Percentiles rank a stretch among this genome's conserved stretches.
phyloP scores from a whole-genome alignment of 2,329 filamentous ascomycete genomes.

The Cryoendolithus antarcticus region DNA sequence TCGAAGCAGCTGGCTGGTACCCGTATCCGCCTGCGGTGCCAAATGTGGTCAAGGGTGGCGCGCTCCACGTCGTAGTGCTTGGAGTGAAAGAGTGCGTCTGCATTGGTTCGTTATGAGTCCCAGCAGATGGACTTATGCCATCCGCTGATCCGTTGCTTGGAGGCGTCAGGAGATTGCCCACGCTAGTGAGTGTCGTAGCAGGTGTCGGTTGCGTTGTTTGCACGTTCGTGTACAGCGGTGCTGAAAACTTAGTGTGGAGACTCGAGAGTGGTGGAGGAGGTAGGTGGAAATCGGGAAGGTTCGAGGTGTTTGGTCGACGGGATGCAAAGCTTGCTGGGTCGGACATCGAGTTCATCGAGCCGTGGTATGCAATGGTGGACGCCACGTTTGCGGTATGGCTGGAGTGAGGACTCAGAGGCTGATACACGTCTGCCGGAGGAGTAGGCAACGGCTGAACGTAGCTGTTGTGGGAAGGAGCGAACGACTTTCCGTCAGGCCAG shows the following conservation, averaged over 20 bases:
- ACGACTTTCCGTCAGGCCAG: slow-evolving; percentile 16
- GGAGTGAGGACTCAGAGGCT: slow-evolving; percentile 18
- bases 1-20: slow-evolving; percentile 35
- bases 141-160: slow-evolving; percentile 48
- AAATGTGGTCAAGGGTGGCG: slow-evolving; percentile 43
- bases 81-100: slow-evolving; percentile 42
- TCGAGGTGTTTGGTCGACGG: slow-evolving; percentile 56
- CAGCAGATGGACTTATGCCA: slow-evolving; percentile 48
- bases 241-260: slow-evolving; percentile 39
- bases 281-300: slow-evolving; percentile 57
- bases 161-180: slow-evolving; percentile 51
- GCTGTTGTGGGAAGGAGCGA: slow-evolving; percentile 10
- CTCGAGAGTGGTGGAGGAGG: slow-evolving; percentile 47
- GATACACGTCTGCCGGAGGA: slow-evolving; percentile 17
- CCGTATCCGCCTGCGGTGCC: slow-evolving; percentile 26
- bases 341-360: slow-evolving; percentile 50
- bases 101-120: slow-evolving; percentile 44
- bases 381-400: slow-evolving; percentile 45
- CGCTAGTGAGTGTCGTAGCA: slow-evolving; percentile 31
- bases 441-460: slow-evolving; percentile 18
- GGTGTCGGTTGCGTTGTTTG: slow-evolving; percentile 35
- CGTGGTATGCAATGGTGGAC: slow-evolving; percentile 47
- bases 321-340: slow-evolving; percentile 57
- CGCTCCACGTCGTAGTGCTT: slow-evolving; percentile 33
- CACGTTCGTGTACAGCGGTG: slow-evolving; percentile 18